Percentiles rank a stretch among this genome's conserved stretches.
phyloP scores from a whole-genome alignment of 2,329 filamentous ascomycete genomes.

The Trichoderma polysporum region DNA sequence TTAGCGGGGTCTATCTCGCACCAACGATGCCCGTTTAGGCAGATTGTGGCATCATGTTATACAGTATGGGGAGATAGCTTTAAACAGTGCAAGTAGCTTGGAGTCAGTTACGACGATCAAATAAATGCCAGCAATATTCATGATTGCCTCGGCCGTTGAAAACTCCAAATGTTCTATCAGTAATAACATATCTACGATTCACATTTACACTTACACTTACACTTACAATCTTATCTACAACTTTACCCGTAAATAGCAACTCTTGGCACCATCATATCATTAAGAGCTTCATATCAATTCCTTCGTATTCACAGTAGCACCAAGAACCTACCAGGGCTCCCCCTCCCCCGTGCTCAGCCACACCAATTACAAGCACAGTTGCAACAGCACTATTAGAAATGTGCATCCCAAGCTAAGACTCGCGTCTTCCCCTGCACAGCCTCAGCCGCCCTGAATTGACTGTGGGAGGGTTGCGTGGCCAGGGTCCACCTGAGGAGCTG shows the following conservation, averaged over 20 bases:
- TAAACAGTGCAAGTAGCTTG: neutral
- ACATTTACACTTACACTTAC: too few species aligned
- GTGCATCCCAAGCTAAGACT: constrained; percentile 4
- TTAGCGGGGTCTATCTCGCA: neutral
- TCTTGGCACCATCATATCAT: neutral
- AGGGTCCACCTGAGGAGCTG: neutral
- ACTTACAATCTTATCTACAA: neutral
- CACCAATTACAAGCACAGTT: neutral
- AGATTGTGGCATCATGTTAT: neutral
- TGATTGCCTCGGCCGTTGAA: neutral
- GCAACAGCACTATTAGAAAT: neutral
- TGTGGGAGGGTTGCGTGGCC: neutral
- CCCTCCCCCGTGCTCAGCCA: constrained; percentile 1
- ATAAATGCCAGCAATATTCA: neutral
- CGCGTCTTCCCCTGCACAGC: constrained; percentile 2
- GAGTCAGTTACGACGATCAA: too few species aligned
- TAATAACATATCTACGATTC: neutral
- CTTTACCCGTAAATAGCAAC: neutral
- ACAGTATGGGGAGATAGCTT: neutral
- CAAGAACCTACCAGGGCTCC: neutral
- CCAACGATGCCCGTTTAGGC: neutral
- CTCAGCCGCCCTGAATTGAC: neutral
- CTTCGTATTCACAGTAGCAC: too few species aligned
- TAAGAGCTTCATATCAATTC: neutral
- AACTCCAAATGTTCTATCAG: neutral